Conservation (phyloP, 1,139 yeast species). For the Sugiyamaella paludigena region DNA sequence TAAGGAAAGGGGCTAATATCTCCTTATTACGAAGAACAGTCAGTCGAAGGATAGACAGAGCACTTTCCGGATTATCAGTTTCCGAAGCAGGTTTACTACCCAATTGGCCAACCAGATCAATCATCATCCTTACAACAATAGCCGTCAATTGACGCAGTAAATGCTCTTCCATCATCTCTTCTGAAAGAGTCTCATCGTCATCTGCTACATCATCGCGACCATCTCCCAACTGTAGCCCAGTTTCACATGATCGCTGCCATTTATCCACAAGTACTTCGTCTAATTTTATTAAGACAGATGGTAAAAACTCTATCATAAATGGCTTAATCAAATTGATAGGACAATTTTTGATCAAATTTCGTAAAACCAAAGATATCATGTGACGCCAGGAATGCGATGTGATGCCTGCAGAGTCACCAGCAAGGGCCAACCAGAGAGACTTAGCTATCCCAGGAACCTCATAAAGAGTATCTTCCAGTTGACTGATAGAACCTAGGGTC, state of each 20-base stretch:
- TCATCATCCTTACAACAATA: slow-evolving; percentile 81
- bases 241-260: slow-evolving; percentile 72
- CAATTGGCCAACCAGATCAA: slow-evolving; percentile 81
- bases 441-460: slow-evolving; percentile 79
- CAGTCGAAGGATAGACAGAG: slow-evolving; percentile 50
- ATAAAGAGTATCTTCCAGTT: slow-evolving; percentile 83
- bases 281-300: slow-evolving; percentile 67
- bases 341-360: slow-evolving; percentile 85
- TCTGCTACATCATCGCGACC: slow-evolving; percentile 23
- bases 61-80: slow-evolving; percentile 22
- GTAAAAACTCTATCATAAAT: slow-evolving; percentile 75
- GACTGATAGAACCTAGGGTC: slow-evolving; percentile 86
- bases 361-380: slow-evolving; percentile 82
- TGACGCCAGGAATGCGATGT: slow-evolving; percentile 97
- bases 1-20: slow-evolving; percentile 75
- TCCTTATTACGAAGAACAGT: slow-evolving; percentile 63
- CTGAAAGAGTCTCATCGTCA: slow-evolving; percentile 74
- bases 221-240: slow-evolving; percentile 69
- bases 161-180: slow-evolving; percentile 98
- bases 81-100: slow-evolving; percentile 23
- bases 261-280: slow-evolving; percentile 65
- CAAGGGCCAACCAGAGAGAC: slow-evolving; percentile 78
- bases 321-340: slow-evolving; percentile 65
- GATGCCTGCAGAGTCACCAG: slow-evolving; percentile 81
- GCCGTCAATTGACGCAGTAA: slow-evolving; percentile 89